phyloP scores from a whole-genome alignment of 2,329 filamentous ascomycete species.

The Talaromyces amestolkiae region DNA sequence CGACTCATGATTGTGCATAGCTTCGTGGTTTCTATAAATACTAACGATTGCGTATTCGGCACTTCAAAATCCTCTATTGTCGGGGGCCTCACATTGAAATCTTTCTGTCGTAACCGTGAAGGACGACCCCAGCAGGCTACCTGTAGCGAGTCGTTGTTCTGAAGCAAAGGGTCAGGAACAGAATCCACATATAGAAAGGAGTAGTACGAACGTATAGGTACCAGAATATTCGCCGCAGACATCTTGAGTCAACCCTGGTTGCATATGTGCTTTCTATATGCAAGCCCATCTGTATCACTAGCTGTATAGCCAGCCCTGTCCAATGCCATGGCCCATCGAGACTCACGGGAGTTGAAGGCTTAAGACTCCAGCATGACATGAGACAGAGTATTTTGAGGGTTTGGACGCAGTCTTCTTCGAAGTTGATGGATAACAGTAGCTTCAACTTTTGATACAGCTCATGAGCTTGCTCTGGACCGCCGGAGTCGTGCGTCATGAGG shows the following conservation, averaged over 20 bases:
- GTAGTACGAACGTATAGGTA: slow-evolving; percentile 9
- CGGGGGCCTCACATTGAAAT: slow-evolving; percentile 6
- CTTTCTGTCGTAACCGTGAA: background rate
- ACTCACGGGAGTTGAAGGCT: slow-evolving; percentile 20
- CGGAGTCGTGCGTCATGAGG: slow-evolving; percentile 20
- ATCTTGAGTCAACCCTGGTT: background rate
- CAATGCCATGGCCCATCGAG: slow-evolving; percentile 25
- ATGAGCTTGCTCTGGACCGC: slow-evolving; percentile 10
- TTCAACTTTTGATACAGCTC: slow-evolving; percentile 25
- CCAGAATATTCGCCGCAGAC: slow-evolving; percentile 13
- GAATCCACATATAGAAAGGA: background rate
- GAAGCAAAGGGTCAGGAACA: background rate
- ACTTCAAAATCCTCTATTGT: slow-evolving; percentile 9
- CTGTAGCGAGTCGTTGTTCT: slow-evolving; percentile 14
- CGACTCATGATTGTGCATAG: slow-evolving; percentile 7
- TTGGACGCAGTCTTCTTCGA: slow-evolving; percentile 21
- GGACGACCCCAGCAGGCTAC: slow-evolving; percentile 10
- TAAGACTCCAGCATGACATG: slow-evolving; percentile 22
- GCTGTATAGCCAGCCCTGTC: slow-evolving; percentile 23
- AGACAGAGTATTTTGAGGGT: slow-evolving; percentile 24
- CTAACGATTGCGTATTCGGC: background rate
- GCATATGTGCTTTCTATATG: slow-evolving; percentile 25
- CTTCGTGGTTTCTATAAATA: slow-evolving; percentile 14
- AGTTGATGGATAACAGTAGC: slow-evolving; percentile 22
- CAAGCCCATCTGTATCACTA: slow-evolving; percentile 26